These are phyloP conservation scores for Magnaporthiopsis incrustans DNA, from an alignment of 2,329 filamentous ascomycete species.

Conservation along the genomic window DNA sequence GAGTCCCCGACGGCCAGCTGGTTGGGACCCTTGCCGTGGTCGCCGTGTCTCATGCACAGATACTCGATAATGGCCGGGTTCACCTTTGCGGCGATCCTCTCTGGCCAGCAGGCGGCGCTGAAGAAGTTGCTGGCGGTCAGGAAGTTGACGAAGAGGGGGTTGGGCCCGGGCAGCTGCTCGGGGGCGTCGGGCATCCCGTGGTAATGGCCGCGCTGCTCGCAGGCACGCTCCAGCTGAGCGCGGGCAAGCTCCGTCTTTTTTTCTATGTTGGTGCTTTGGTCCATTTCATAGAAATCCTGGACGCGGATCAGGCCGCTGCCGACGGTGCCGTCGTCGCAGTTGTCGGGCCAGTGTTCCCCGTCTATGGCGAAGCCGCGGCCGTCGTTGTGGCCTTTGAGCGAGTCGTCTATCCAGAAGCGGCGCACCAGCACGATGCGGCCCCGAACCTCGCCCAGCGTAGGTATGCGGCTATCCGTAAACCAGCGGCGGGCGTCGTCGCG, in stretches of 20 bases:
- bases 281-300: slow-evolving; percentile 92
- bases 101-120: slow-evolving; percentile 86
- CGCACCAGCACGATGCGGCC: slow-evolving; percentile 80
- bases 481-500: slow-evolving; percentile 45
- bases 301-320: slow-evolving; percentile 70
- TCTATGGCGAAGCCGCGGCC: slow-evolving; percentile 51
- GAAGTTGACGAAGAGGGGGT: slow-evolving; percentile 84
- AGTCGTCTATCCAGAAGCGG: slow-evolving; percentile 61
- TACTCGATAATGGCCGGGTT: slow-evolving; percentile 69
- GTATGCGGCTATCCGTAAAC: slow-evolving; percentile 72
- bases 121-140: slow-evolving; percentile 90
- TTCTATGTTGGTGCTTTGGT: slow-evolving; percentile 65
- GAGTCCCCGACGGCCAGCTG: slow-evolving; percentile 57
- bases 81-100: slow-evolving; percentile 77
- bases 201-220: slow-evolving; percentile 38
- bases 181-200: slow-evolving; percentile 23
- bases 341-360: slow-evolving; percentile 72
- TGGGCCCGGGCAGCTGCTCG: slow-evolving; percentile 16
- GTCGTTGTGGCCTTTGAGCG: slow-evolving; percentile 41
- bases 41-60: slow-evolving; percentile 49
- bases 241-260: slow-evolving; percentile 70
- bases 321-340: slow-evolving; percentile 67
- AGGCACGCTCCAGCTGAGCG: slow-evolving; percentile 69
- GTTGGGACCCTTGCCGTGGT: slow-evolving; percentile 39
- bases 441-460: slow-evolving; percentile 68